These are phyloP conservation scores for Fomes fomentarius DNA, from an alignment of 1,284 basidiomycete genomes.

Conservation along the genomic window DNA sequence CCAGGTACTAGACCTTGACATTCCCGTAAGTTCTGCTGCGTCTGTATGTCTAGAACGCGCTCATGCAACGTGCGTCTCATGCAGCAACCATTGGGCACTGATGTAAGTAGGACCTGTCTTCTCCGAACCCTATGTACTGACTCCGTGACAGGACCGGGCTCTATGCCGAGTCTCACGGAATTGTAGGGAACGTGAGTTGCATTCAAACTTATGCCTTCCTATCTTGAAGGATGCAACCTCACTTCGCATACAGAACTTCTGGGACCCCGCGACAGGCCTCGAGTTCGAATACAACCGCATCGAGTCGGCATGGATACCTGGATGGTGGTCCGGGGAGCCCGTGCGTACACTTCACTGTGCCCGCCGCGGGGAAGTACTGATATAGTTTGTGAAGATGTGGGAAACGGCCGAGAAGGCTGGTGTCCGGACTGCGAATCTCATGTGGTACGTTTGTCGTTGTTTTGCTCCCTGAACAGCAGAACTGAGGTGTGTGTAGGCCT, in stretches of 20 bases:
- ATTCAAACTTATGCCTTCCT: background rate
- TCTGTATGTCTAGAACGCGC: background rate
- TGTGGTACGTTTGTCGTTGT: constrained; percentile 69
- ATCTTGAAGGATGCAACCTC: background rate
- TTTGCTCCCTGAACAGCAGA: background rate
- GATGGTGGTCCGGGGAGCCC: constrained; percentile 90
- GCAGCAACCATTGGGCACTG: constrained; percentile 81
- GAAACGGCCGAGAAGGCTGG: constrained; percentile 79
- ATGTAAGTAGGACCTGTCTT: constrained; percentile 50
- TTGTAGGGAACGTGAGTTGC: constrained; percentile 79
- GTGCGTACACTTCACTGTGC: constrained; percentile 44
- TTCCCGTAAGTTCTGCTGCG: constrained; percentile 69
- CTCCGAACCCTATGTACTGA: background rate
- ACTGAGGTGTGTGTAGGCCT: constrained; percentile 54
- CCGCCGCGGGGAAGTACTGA: background rate
- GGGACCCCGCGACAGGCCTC: constrained; percentile 64
- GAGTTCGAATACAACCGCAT: constrained; percentile 75
- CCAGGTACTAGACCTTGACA: constrained; percentile 68
- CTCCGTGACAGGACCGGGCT: constrained; percentile 74
- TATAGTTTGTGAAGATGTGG: constrained; percentile 79
- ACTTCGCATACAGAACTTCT: constrained; percentile 69
- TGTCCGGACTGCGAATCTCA: constrained; percentile 81
- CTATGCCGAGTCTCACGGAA: constrained; percentile 87
- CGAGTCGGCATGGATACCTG: constrained; percentile 62
- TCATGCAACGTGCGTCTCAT: background rate